Percentiles rank a stretch among this genome's conserved stretches.
These are phyloP conservation scores for Hypomontagnella monticulosa DNA, from an alignment of 495 filamentous ascomycete species.

Conservation along the genomic window DNA sequence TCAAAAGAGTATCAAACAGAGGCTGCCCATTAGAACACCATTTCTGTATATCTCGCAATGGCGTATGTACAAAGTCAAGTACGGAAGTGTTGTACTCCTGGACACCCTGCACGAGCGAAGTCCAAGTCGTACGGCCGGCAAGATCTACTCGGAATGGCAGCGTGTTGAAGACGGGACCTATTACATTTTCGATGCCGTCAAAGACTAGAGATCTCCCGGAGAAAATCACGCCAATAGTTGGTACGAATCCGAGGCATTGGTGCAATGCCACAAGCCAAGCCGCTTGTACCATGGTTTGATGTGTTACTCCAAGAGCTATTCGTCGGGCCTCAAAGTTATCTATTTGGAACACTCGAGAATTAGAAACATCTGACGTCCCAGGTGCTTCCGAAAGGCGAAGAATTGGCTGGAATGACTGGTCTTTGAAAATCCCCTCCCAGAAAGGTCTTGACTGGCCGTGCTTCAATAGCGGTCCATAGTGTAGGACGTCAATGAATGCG, in stretches of 20 bases:
- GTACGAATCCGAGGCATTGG: conserved; percentile 44
- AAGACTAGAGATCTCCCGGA: conserved; percentile 75
- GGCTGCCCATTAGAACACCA: conserved; percentile 67
- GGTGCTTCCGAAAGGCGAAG: conserved; percentile 24
- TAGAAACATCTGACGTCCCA: conserved; percentile 27
- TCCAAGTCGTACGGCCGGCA: conserved; percentile 58
- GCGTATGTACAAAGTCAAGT: conserved; percentile 74
- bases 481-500: conserved; percentile 61
- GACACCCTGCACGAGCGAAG: conserved; percentile 60
- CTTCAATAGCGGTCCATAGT: conserved; percentile 66
- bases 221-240: conserved; percentile 71
- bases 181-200: conserved; percentile 70
- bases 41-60: conserved; percentile 76
- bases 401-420: conserved; percentile 48
- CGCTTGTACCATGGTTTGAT: conserved; percentile 78
- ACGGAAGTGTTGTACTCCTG: conserved; percentile 69
- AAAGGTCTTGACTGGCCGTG: conserved; percentile 66
- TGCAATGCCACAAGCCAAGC: conserved; percentile 69
- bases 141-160: conserved; percentile 71
- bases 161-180: conserved; percentile 93
- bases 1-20: conserved; percentile 86
- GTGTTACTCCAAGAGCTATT: conserved; percentile 70
- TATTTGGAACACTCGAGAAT: conserved; percentile 38
- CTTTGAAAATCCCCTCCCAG: conserved; percentile 70
- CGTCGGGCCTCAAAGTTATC: conserved; percentile 56